Base-by-base conservation (phyloP, 257 asterid genomes). In the Echium plantagineum region DNA sequence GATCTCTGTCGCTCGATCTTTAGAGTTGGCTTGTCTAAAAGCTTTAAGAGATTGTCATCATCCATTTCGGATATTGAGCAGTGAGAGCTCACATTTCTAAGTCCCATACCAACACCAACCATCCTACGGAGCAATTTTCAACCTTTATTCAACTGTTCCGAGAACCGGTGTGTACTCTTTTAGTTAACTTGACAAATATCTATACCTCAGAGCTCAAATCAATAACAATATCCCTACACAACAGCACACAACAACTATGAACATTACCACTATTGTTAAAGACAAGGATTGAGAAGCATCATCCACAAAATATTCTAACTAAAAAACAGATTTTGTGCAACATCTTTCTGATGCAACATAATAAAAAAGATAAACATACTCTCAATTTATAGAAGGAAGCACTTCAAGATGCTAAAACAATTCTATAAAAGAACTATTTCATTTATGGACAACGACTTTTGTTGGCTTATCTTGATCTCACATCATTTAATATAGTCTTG, bases 1-100 rank as follows among this genome's bases (percentile, higher is more conserved):
- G 90, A 84, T 64, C 84, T 87, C 76, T 87, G 73, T 72, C 94
- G 75, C 73, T 82, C 89, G 5, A 76, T 71, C 66, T 78, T 83
- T 59, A 83, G 38, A 66, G 85, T 86, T 2, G 88, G 87, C 85
- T 69, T 84, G 57, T 78, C 85, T 6, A 75, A 81, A 67, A 82
- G 81, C 82, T 80, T 87, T 15, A 83, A 65, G 58, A 87, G 82
- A 67, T 87, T 86, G 63, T 22, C 68, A 63, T 77, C 87, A 22
- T 80, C 90, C 83, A 82, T 72, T 38, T 83, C 95, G 0, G 85
- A 46, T 59, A 86, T 78, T 5, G 95, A 82, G 71, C 83, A 78
- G 8, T 73, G 78, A 18, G 95, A 87, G 60, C 82, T 67, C 42
- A 82, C 94, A 30, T 80, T 77, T 62, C 70, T 79, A 57, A 84